Evolutionary conservation across 208 protist genomes (phyloP).

Genomic region (Trypanosoma brucei): DNA sequence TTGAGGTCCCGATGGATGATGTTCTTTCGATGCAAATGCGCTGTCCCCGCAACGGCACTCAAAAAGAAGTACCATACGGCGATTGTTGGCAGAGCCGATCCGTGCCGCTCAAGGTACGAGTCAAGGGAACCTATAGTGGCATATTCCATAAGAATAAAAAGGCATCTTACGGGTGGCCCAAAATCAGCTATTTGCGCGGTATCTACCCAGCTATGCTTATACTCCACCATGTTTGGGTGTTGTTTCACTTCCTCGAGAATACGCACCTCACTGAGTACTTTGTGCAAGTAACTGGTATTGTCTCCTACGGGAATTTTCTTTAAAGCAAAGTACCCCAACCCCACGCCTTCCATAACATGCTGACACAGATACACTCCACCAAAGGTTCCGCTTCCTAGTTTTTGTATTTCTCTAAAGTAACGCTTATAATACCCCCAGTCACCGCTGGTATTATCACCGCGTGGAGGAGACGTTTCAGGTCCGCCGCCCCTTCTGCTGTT

Average conservation of each 20-base stretch:
- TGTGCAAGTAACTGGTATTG: conserved; percentile 69
- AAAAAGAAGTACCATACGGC: conserved; percentile 91
- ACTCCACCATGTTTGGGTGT: conserved; percentile 88
- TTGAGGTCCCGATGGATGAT: conserved; percentile 89
- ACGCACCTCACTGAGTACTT: conserved; percentile 79
- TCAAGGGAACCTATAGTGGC: conserved; percentile 80
- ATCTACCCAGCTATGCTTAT: conserved; percentile 90
- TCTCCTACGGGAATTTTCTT: conserved; percentile 90
- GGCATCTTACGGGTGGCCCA: conserved; percentile 80
- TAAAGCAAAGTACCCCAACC: conserved; percentile 81
- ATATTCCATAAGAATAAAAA: conserved; percentile 92
- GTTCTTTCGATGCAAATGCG: conserved; percentile 75
- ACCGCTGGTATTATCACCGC: conserved; percentile 4
- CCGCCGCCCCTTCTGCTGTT: background rate
- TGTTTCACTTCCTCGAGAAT: conserved; percentile 80
- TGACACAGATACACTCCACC: conserved; percentile 85
- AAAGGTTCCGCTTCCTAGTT: conserved; percentile 80
- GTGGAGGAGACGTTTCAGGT: background rate
- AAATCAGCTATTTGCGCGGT: conserved; percentile 80
- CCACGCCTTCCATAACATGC: conserved; percentile 76
- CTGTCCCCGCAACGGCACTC: conserved; percentile 67
- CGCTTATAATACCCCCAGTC: conserved; percentile 69
- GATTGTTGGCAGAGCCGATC: conserved; percentile 59
- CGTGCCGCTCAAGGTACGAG: conserved; percentile 68
- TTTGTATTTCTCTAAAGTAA: conserved; percentile 81